Base-by-base conservation (phyloP, 1,139 yeast genomes). In the Protomyces gravidus region DNA sequence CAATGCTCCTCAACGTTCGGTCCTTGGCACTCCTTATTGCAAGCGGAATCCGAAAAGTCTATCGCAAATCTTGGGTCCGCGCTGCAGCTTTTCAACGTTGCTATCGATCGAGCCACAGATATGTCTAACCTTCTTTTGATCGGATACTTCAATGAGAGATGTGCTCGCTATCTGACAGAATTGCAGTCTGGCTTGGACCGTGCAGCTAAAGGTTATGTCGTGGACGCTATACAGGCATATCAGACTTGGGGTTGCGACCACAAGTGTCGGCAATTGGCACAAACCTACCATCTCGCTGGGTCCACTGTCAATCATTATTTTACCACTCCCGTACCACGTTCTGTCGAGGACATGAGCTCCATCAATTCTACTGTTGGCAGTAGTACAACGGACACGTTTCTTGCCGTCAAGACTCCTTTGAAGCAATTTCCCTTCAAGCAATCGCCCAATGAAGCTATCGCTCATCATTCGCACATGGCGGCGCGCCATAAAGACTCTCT, bases 11-110 rank as follows among this genome's bases (percentile, higher is more conserved):
- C 17, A n/a, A 36, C 33, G 26, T 48, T 48, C 21, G 33, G 36
- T 13, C 19, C 21, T 32, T 53, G 58, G 58, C 21, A 33, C 13
- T 39, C 27, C 23, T 30, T 48, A 23, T 19, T 40, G 3, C 17
- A 17, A 6, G 60, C 60, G 15, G 60, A 55, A 23, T 3, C 27
- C n/a, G n/a, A 21, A 17, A 55, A 55, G 48, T n/a, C 30, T 21
- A 30, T 3, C 6, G 28, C 32, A n/a, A 39, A 28, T 6, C 27
- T 55, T 7, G 42, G n/a, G 5, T 17, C n/a, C 6, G 28, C 45
- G 7, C 21, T 55, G 23, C 15, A 40, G 9, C 19, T 21, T 4
- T 55, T 26, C 30, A 40, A 55, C n/a, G 26, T 9, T 11, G 60
- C 60, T 3, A 55, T 55, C 13, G 47, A 48, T n/a, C 23, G 27